Evolutionary conservation across 148 eudicot species (phyloP).

Genomic region (Hydrangea macrophylla): DNA sequence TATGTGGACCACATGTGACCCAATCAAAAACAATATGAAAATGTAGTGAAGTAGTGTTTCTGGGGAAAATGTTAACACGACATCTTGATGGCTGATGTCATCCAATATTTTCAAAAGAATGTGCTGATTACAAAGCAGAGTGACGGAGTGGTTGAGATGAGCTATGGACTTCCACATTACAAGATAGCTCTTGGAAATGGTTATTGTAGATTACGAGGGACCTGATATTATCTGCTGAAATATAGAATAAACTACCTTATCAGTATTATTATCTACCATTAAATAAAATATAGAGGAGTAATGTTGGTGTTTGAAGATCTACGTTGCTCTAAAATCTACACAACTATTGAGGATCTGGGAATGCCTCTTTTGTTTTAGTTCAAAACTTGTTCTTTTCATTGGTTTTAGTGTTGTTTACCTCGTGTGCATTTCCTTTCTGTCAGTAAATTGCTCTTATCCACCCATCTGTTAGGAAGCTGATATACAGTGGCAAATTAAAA

Average conservation of each 20-base stretch:
- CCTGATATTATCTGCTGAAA: background rate
- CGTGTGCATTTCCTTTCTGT: background rate
- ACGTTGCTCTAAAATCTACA: too few relatives aligned
- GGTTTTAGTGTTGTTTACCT: background rate
- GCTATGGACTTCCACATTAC: background rate
- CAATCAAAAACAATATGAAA: too few relatives aligned
- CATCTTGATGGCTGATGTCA: background rate
- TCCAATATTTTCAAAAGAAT: background rate
- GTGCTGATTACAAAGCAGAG: background rate
- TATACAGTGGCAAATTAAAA: background rate
- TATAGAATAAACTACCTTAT: too few relatives aligned
- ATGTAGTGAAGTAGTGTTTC: background rate
- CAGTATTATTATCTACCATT: too few relatives aligned
- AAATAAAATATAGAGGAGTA: too few relatives aligned
- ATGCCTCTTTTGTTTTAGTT: too few relatives aligned
- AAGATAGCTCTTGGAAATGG: background rate
- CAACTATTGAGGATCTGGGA: too few relatives aligned
- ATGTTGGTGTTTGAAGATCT: too few relatives aligned
- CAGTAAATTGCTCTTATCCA: too few relatives aligned
- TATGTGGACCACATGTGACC: too few relatives aligned
- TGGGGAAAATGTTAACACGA: background rate
- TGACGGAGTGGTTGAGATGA: background rate
- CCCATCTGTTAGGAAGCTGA: background rate
- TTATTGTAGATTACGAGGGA: background rate
- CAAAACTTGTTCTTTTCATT: background rate